Evolutionary conservation across 164 flowering plant genomes (phyloP), one percentile per base, ranked within the genome.

Genomic region (Santalum album): DNA sequence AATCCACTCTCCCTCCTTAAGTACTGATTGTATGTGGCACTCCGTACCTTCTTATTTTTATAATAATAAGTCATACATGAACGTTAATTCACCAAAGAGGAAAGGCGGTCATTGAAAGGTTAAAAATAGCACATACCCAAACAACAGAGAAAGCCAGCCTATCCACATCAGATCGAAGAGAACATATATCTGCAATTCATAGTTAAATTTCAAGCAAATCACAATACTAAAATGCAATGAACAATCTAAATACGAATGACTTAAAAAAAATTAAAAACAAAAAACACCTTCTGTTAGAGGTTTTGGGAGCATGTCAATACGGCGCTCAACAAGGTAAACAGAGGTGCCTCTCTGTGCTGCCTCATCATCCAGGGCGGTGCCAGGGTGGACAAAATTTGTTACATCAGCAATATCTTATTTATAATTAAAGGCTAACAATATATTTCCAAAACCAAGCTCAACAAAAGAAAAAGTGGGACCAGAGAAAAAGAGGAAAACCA

Each of bases 221-320:
- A 15, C 19, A 2, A 12, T 12, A 14, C 35, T 25, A 54, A 43
- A 49, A 0, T 46, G 43, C 19, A 48, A 46, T 29, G 35, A 49
- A 34, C 7, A 63, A 12, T 6, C 19, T 2, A 12, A n/a, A 48
- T 21, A 15, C 19, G n/a, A 17, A 42, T 16, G 20, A 42, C 19
- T 38, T 38, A 17, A 38, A 38, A 38, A 38, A 7, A 7, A 7
- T 38, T 7, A 5, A 27, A 5, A 39, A 54, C 64, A 50, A 56
- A 53, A 17, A 11, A 16, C 38, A 82, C 97, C 99, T 86, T 94
- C 97, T 29, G 99, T 94, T 27, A 94, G 65, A 68, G 97, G 99
- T 69, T 94, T 94, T 20, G 99, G 99, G 59, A 94, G 96, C 99
- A 94, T 94, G 77, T 94, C 99, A 63, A 94, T 94, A 19, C 99